Percentiles rank a stretch among this genome's conserved stretches.
phyloP scores from a whole-genome alignment of 371 early-diverging fungal genomes.

The Mucor racemosus region DNA sequence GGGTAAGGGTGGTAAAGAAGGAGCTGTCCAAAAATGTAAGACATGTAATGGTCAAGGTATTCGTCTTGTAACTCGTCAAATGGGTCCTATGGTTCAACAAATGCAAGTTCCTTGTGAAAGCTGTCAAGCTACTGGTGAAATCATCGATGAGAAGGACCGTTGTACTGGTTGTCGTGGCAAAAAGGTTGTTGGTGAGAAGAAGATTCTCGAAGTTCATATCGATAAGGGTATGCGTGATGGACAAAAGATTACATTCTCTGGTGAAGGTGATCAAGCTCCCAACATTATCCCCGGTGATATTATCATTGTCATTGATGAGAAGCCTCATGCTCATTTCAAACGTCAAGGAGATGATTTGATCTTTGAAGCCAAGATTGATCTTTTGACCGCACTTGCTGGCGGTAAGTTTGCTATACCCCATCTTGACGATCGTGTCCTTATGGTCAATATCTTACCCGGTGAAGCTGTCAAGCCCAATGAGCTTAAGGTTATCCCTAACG shows the following conservation, averaged over 20 bases:
- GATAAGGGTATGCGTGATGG: slow-evolving; percentile 97
- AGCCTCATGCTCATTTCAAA: slow-evolving; percentile 85
- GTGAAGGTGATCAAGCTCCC: slow-evolving; percentile 91
- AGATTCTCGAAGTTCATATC: slow-evolving; percentile 85
- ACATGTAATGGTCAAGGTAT: slow-evolving; percentile 88
- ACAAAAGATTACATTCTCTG: slow-evolving; percentile 88
- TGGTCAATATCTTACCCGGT: slow-evolving; percentile 89
- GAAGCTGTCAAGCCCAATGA: slow-evolving; percentile 87
- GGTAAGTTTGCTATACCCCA: slow-evolving; percentile 89
- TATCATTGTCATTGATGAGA: slow-evolving; percentile 90
- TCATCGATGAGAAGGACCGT: slow-evolving; percentile 84
- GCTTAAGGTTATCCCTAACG: slow-evolving; percentile 78
- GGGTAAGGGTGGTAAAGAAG: slow-evolving; percentile 80
- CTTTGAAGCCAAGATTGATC: slow-evolving; percentile 84
- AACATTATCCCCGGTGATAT: slow-evolving; percentile 81
- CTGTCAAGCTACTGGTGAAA: slow-evolving; percentile 90
- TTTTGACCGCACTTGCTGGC: slow-evolving; percentile 93
- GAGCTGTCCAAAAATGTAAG: slow-evolving; percentile 69
- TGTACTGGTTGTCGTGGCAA: slow-evolving; percentile 90
- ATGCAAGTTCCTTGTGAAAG: slow-evolving; percentile 92
- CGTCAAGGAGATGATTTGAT: slow-evolving; percentile 89
- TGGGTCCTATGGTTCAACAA: slow-evolving; percentile 98
- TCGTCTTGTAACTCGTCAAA: slow-evolving; percentile 85
- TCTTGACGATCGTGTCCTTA: slow-evolving; percentile 87
- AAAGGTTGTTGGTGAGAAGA: slow-evolving; percentile 78